Evolutionary conservation across 2,329 filamentous ascomycete genomes (phyloP).

Genomic region (Fusarium falciforme): DNA sequence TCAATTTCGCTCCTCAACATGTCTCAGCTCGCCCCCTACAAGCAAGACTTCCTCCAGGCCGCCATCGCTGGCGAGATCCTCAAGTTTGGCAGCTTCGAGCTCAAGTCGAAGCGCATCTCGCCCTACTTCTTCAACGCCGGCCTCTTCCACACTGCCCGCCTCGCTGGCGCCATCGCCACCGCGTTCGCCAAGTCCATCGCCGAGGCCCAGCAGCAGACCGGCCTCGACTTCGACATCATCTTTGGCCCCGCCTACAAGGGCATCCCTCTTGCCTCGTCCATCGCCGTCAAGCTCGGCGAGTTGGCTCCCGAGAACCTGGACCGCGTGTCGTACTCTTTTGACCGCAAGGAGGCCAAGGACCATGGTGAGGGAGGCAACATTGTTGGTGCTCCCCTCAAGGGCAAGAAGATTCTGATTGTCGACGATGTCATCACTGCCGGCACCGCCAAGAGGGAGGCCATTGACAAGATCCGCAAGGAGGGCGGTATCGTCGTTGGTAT

Average conservation of each 20-base stretch:
- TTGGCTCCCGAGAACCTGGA: constrained; percentile 75
- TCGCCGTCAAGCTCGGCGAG: constrained; percentile 79
- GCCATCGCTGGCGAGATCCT: constrained; percentile 77
- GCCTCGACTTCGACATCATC: constrained; percentile 80
- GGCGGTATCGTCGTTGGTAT: constrained; percentile 89
- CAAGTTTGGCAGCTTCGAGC: constrained; percentile 84
- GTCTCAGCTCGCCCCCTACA: constrained; percentile 70
- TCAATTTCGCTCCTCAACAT: constrained; percentile 42
- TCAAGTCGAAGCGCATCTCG: constrained; percentile 92
- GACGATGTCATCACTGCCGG: constrained; percentile 98
- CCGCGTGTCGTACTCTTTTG: constrained; percentile 85
- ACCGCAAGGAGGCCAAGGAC: constrained; percentile 95
- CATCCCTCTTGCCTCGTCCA: constrained; percentile 86
- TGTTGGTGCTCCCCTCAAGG: constrained; percentile 86
- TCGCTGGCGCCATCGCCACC: constrained; percentile 80
- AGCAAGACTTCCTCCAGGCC: constrained; percentile 77
- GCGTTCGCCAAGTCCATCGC: constrained; percentile 81
- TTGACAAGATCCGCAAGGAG: constrained; percentile 86
- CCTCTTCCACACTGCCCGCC: constrained; percentile 83
- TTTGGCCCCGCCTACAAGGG: constrained; percentile 98
- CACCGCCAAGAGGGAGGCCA: constrained; percentile 92
- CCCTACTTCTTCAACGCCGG: constrained; percentile 99
- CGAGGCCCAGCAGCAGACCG: constrained; percentile 55
- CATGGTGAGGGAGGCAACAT: constrained; percentile 96
- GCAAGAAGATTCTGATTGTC: constrained; percentile 87